These are phyloP conservation scores for Coemansia asiatica DNA, from an alignment of 192 early-diverging fungal species.

Conservation along the genomic window DNA sequence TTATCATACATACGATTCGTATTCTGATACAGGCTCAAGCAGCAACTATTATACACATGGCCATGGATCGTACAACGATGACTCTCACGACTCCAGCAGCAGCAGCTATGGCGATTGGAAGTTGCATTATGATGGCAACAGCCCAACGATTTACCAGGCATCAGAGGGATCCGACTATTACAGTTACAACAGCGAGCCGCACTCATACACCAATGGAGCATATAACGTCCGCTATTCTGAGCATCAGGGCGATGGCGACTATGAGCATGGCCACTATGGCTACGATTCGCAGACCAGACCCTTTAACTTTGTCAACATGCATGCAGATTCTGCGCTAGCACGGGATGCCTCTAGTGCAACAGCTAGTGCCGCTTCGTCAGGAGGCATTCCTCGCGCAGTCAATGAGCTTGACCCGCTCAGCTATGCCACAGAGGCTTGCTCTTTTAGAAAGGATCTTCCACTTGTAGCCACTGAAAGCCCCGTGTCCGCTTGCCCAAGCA, in stretches of 20 bases:
- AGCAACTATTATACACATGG: slow-evolving; percentile 7
- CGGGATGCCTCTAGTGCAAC: slow-evolving; percentile 34
- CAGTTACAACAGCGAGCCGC: slow-evolving; percentile 15
- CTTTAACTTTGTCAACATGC: slow-evolving; percentile 43
- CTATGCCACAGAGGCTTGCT: slow-evolving; percentile 41
- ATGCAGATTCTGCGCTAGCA: slow-evolving; percentile 31
- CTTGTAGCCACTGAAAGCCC: slow-evolving; percentile 7
- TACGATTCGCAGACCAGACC: slow-evolving; percentile 22
- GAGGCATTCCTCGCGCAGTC: slow-evolving; percentile 25
- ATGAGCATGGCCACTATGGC: slow-evolving; percentile 1
- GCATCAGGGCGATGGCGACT: slow-evolving; percentile 6
- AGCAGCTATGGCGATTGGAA: slow-evolving; percentile 24
- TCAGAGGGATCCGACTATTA: slow-evolving; percentile 17
- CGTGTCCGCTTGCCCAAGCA: slow-evolving; percentile 28
- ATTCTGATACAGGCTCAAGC: slow-evolving; percentile 3
- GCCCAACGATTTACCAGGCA: slow-evolving; percentile 27
- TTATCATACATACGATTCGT: slow-evolving; percentile 26
- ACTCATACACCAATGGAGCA: slow-evolving; percentile 15
- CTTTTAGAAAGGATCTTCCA: slow-evolving; percentile 31
- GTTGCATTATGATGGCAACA: slow-evolving; percentile 24
- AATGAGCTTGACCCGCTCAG: slow-evolving; percentile 54
- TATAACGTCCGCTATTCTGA: slow-evolving; percentile 11
- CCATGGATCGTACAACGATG: slow-evolving; percentile 1
- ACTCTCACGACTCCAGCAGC: neutral
- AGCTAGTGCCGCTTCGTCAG: neutral